Evolutionary conservation across 2,329 filamentous ascomycete species (phyloP), one percentile per base, ranked within the genome.

Genomic region (Fusarium mangiferae): DNA sequence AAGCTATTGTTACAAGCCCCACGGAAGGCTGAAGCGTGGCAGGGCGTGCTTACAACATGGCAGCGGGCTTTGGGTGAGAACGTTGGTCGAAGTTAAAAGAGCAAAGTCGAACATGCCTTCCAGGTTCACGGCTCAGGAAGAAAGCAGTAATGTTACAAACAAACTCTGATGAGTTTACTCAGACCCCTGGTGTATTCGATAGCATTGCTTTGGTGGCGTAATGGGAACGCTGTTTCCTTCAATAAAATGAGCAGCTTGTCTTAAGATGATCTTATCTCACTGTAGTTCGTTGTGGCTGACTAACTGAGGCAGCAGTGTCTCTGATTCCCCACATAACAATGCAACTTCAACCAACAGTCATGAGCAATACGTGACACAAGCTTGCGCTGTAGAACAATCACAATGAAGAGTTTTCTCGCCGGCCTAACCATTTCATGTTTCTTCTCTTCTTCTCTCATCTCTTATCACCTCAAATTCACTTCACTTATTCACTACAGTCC

Each of bases 161-260:
- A 22, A 39, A 13, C 12, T 12, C 20, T 39, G 1, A 39, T 39
- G 20, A 13, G 7, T 8, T 39, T 3, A 22, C 20, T 39, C 11
- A 22, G 20, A 39, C 12, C 20, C 7, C 7, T 13, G 2, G 13
- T n/a, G 6, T 8, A 18, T 8, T 24, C 18, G 10, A 24, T 6
- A 44, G 6, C 10, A 9, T 17, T 17, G 0, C 41, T 24, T 22
- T 18, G 0, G 24, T 6, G 10, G 5, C 24, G 7, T 13, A 33
- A 11, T 33, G 30, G 30, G 11, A 44, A 18, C 5, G 17, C 11
- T n/a, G 18, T 5, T 44, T 24, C 9, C 14, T 42, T n/a, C 9
- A 0, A 5, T 24, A 7, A 12, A 4, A 18, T 7, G 1, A 44
- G 9, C 5, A 44, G 15, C n/a, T 24, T 11, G 15, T 8, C 42